Evolutionary conservation across 2,329 filamentous ascomycete species (phyloP).

Genomic region (Calonectria pteridis): DNA sequence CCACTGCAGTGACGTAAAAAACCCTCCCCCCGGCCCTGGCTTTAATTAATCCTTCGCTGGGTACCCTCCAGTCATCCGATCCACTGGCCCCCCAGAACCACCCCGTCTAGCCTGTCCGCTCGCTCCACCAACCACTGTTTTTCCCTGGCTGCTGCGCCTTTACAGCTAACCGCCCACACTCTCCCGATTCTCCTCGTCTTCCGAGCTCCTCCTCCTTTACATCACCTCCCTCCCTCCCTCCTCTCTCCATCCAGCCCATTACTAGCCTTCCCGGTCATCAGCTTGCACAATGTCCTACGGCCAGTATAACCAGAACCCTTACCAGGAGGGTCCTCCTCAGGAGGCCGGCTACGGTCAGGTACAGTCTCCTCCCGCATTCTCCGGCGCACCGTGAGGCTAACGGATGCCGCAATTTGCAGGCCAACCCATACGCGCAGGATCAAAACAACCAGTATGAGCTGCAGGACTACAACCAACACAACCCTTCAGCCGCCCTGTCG

Average conservation of each 20-base stretch:
- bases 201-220: conserved; percentile 35
- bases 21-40: neutral
- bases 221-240: conserved; percentile 36
- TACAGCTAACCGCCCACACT: conserved; percentile 27
- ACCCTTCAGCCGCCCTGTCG: conserved; percentile 57
- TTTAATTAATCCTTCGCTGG: conserved; percentile 19
- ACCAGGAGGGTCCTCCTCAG: conserved; percentile 65
- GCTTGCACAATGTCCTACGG: conserved; percentile 68
- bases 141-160: conserved; percentile 20
- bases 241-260: conserved; percentile 32
- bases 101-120: neutral
- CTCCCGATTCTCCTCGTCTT: conserved; percentile 30
- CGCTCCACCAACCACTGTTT: conserved; percentile 24
- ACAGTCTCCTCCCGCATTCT: conserved; percentile 38
- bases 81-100: neutral
- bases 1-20: conserved; percentile 13
- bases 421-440: conserved; percentile 48
- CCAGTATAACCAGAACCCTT: conserved; percentile 75
- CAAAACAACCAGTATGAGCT: conserved; percentile 65
- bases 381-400: conserved; percentile 24
- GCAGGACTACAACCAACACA: conserved; percentile 61
- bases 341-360: conserved; percentile 62
- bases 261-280: conserved; percentile 32
- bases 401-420: conserved; percentile 31
- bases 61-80: conserved; percentile 17